phyloP scores from a whole-genome alignment of 192 early-diverging fungal genomes.

The Podila horticola region DNA sequence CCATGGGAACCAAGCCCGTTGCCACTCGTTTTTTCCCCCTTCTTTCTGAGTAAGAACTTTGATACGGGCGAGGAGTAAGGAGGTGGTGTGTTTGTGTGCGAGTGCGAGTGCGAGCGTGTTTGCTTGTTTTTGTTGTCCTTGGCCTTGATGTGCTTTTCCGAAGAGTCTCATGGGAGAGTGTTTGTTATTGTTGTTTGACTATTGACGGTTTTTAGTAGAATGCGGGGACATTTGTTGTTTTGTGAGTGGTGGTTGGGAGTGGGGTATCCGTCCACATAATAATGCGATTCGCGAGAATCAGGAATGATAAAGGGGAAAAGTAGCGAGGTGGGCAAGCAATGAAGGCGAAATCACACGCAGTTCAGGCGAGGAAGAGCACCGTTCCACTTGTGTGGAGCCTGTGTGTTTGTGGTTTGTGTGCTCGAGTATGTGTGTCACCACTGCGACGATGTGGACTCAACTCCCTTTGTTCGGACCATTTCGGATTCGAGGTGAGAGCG shows the following conservation, averaged over 20 bases:
- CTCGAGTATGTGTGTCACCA: too few species aligned
- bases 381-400: not conserved
- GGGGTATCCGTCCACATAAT: not conserved
- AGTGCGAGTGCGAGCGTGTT: too few species aligned
- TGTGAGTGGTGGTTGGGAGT: not conserved
- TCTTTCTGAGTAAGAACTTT: too few species aligned
- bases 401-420: not conserved
- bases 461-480: not conserved
- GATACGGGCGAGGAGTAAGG: too few species aligned
- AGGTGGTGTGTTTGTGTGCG: too few species aligned
- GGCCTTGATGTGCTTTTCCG: too few species aligned
- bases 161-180: not conserved
- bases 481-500: not conserved
- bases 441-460: not conserved
- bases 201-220: not conserved
- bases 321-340: not conserved
- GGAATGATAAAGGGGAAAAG: not conserved
- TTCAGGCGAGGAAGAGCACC: not conserved
- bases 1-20: too few species aligned
- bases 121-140: too few species aligned
- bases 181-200: too few species aligned
- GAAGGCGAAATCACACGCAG: not conserved
- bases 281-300: not conserved
- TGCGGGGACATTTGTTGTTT: not conserved
- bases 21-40: too few species aligned